Evolutionary conservation across 306 rosid genomes (phyloP).

Genomic region (Ammopiptanthus mongolicus): DNA sequence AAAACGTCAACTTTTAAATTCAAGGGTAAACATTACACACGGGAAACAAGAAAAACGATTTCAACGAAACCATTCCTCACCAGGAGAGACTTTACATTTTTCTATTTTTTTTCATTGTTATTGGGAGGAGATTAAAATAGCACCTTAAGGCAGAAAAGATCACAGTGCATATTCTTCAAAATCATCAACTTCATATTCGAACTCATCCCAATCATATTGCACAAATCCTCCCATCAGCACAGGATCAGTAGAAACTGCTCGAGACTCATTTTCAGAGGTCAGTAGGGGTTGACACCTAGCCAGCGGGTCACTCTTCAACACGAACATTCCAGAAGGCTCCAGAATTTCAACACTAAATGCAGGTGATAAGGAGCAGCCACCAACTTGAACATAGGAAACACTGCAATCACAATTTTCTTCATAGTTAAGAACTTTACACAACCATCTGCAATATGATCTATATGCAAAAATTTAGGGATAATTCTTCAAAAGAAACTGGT

Average conservation of each 20-base stretch:
- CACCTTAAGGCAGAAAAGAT: conserved; percentile 17
- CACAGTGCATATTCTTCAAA: conserved; percentile 38
- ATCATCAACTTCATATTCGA: conserved; percentile 45
- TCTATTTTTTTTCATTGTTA: conserved; percentile 1
- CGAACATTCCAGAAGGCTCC: conserved; percentile 50
- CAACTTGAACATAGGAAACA: conserved; percentile 60
- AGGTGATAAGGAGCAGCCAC: conserved; percentile 58
- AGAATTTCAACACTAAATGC: conserved; percentile 51
- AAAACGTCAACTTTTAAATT: no score
- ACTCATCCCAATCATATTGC: conserved; percentile 42
- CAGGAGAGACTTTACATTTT: conserved; percentile 1
- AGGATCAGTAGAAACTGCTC: no score
- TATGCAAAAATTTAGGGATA: neutral
- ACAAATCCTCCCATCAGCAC: no score
- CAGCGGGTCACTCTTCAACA: conserved; percentile 44
- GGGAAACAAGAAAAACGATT: neutral
- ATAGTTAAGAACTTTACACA: conserved; percentile 9
- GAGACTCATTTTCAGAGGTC: conserved; percentile 30
- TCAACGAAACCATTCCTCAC: neutral
- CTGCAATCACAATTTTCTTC: conserved; percentile 47
- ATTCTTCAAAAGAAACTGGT: neutral
- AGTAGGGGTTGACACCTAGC: conserved; percentile 13
- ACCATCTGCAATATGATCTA: neutral
- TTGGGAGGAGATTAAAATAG: neutral
- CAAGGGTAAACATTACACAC: conserved; percentile 9